Percentiles rank a stretch among this genome's conserved stretches.
phyloP scores from a whole-genome alignment of 805 yeast genomes.

The Saccharomyces jurei region DNA sequence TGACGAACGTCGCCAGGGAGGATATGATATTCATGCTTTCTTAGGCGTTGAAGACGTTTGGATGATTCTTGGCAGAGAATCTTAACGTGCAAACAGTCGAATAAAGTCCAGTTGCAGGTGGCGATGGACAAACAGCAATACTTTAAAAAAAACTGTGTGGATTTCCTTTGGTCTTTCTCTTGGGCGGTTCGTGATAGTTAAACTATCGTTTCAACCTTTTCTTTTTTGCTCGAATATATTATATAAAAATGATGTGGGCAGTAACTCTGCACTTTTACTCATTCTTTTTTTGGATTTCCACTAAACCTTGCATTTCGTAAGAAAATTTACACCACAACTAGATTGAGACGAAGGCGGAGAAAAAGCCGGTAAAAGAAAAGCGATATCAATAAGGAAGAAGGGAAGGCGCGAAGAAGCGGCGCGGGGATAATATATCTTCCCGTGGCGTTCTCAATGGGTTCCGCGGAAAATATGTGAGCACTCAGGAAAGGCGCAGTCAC shows the following conservation, averaged over 20 bases:
- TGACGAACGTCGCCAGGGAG: constrained; percentile 2
- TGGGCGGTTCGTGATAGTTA: background rate
- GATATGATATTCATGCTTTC: background rate
- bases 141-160: too few relatives aligned
- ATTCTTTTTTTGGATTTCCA: background rate
- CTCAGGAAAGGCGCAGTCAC: background rate
- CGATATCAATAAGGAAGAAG: constrained; percentile 19
- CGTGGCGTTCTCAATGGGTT: background rate
- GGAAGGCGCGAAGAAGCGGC: background rate
- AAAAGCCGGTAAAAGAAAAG: constrained; percentile 7
- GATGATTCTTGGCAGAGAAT: background rate
- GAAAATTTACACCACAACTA: background rate
- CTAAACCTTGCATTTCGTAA: background rate
- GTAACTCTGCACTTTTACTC: background rate
- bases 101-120: background rate
- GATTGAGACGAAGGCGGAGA: background rate
- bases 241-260: background rate
- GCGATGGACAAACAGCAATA: background rate
- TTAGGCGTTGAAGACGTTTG: background rate
- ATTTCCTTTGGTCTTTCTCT: background rate
- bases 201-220: background rate
- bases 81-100: background rate
- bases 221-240: background rate
- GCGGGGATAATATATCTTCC: background rate
- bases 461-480: background rate